Base-by-base conservation (phyloP, 352 stramenopile species). In the Phytophthora sojae region DNA sequence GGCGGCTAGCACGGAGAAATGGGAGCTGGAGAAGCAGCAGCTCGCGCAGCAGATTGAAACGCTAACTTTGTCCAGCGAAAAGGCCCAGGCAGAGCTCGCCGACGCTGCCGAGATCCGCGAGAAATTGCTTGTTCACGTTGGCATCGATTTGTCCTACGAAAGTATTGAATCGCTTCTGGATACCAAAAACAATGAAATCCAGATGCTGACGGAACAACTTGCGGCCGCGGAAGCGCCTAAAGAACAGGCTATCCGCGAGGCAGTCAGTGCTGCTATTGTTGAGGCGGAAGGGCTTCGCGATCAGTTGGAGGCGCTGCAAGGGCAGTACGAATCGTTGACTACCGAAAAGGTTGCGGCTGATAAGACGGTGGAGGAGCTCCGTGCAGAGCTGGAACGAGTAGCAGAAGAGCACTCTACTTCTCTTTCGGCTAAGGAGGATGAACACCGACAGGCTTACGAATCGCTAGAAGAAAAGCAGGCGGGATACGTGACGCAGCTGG, bases 141-240 rank as follows among this genome's bases (percentile, higher is more conserved):
- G 74, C 14, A 80, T 82, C n/a, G 71, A 81, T 30, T 37, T 81
- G 26, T 81, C 71, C 23, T 85, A 73, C 51, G 79, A 78, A 45
- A 86, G 77, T 56, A 78, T 88, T 19, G 79, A 79, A 49, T 76
- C 74, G 32, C 65, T 83, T 53, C 32, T 88, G 9, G 81, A 86
- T 60, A 83, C 77, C 19, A 86, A 86, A 49, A 85, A 62, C 57
- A 79, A 77, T 0, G 79, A 86, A 55, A 82, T 88, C 58, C 67
- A 79, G 45, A 64, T 75, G 62, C 71, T 88, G 12, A 77, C 73
- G 2, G 64, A 77, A 6, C 65, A 81, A 21, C 51, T 86, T 2
- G 58, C 56, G 6, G 65, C 64, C 4, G 52, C 53, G 3, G 59
- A 83, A 37, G 50, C 42, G 12, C 23, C 50, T 4, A 64, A 73